A percentile compares a stretch with the other conserved stretches of the same genome.
Evolutionary conservation across 2,329 filamentous ascomycete species (phyloP).

Genomic region (Escovopsis weberi): DNA sequence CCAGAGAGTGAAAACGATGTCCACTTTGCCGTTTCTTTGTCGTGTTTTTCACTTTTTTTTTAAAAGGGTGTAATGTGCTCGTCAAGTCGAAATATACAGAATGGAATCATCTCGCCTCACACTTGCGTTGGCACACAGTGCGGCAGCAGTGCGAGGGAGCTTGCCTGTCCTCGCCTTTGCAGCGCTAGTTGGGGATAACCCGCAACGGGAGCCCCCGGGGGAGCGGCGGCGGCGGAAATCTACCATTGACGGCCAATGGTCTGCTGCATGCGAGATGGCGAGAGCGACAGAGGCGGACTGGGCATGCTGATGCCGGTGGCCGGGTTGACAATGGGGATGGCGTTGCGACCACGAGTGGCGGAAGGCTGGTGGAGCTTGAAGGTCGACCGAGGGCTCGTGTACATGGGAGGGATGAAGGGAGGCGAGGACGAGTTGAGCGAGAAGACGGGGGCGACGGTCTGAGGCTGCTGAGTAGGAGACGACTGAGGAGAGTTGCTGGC

Average conservation of each 20-base stretch:
- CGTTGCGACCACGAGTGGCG: conserved; percentile 79
- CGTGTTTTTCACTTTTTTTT: too few relatives aligned
- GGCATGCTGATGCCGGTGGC: conserved; percentile 77
- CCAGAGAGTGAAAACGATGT: conserved; percentile 27
- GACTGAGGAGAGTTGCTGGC: conserved; percentile 88
- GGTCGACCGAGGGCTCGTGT: conserved; percentile 49
- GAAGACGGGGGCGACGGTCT: conserved; percentile 63
- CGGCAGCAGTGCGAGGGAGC: conserved; percentile 21
- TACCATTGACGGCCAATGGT: conserved; percentile 41
- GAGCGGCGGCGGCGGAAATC: conserved; percentile 4
- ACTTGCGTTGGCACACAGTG: conserved; percentile 16
- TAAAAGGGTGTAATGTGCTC: conserved; percentile 24
- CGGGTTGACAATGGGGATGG: conserved; percentile 96
- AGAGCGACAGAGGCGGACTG: conserved; percentile 66
- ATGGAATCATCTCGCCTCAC: conserved; percentile 23
- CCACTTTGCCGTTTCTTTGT: conserved; percentile 13
- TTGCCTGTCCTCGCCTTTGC: conserved; percentile 18
- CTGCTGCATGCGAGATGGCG: conserved; percentile 47
- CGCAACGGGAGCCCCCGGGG: neutral
- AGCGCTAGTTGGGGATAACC: conserved; percentile 12
- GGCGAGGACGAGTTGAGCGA: conserved; percentile 56
- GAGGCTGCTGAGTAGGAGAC: conserved; percentile 79
- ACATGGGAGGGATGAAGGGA: conserved; percentile 49
- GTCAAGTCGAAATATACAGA: conserved; percentile 35
- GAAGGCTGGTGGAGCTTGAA: conserved; percentile 84